Percentiles rank a stretch among this genome's conserved stretches.
These are phyloP conservation scores for Solanum appendiculatum DNA, from an alignment of 257 asterid species.

Conservation along the genomic window DNA sequence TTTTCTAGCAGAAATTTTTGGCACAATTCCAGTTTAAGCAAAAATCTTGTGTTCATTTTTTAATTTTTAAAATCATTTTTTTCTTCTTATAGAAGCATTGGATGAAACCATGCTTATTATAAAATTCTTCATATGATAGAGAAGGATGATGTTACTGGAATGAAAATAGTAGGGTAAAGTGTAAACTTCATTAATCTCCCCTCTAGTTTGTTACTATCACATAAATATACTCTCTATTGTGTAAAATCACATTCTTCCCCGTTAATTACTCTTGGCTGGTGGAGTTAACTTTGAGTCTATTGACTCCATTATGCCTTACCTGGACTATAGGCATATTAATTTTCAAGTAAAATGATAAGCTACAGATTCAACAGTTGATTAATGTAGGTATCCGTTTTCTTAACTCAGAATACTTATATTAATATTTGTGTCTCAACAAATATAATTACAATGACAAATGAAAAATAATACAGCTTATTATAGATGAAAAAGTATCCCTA, in stretches of 20 bases:
- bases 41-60: background rate
- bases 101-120: background rate
- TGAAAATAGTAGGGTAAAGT: background rate
- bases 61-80: background rate
- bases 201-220: background rate
- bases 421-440: background rate
- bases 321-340: background rate
- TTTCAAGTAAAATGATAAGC: background rate
- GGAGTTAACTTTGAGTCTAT: background rate
- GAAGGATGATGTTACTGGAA: background rate
- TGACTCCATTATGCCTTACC: background rate
- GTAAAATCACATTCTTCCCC: background rate
- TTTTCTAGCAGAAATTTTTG: background rate
- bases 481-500: background rate
- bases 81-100: background rate
- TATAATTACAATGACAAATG: background rate
- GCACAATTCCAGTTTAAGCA: background rate
- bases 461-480: background rate
- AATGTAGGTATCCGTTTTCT: background rate
- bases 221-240: background rate
- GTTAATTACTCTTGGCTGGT: background rate
- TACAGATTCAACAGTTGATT: background rate
- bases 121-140: background rate
- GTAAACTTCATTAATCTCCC: background rate
- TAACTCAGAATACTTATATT: background rate